Evolutionary conservation across 2,329 filamentous ascomycete genomes (phyloP), one percentile per base, ranked within the genome.

Genomic region (Colletotrichum sojae): DNA sequence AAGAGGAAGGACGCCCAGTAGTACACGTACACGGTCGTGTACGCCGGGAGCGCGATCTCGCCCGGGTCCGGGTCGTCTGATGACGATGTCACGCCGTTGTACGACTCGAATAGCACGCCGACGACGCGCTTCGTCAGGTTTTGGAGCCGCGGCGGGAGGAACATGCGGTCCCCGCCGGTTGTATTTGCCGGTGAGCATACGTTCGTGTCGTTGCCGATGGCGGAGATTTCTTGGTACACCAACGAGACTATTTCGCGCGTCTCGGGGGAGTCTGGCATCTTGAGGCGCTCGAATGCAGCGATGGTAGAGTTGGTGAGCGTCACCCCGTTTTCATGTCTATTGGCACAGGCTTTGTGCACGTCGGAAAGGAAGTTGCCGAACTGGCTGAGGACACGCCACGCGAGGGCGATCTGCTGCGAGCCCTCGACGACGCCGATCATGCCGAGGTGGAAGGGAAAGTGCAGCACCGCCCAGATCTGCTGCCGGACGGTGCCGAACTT

Each of bases 371-470:
- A 65, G 13, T 61, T n/a, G 51, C 58, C 27, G 31, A 63, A 69
- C 36, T 59, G 53, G 46, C 49, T 52, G 4, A 71, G 61, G 4
- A 72, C 64, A 36, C 69, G 53, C 56, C 69, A 64, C 1, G 71
- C 69, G 4, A 71, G 57, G 13, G 65, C 69, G 18, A 88, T 80
- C 67, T 87, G 85, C 20, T 85, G 85, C 6, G 80, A 77, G 15
- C 86, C 87, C 75, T 89, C 87, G 3, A 88, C 83, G 5, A 87
- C 79, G n/a, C 89, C 83, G 20, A 89, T 84, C 20, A 89, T 82
- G 16, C 82, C 79, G 3, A 88, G 81, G 71, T 89, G 87, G 67
- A 89, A 85, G 0, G 86, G 86, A 71, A 89, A 89, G 75, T 89
- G 87, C 2, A 85, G 74, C 6, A 83, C 75, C 1, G 83, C 81